Percentiles rank a stretch among this genome's conserved stretches.
Evolutionary conservation across 352 stramenopile genomes (phyloP).

Genomic region (Phytophthora citrophthora): DNA sequence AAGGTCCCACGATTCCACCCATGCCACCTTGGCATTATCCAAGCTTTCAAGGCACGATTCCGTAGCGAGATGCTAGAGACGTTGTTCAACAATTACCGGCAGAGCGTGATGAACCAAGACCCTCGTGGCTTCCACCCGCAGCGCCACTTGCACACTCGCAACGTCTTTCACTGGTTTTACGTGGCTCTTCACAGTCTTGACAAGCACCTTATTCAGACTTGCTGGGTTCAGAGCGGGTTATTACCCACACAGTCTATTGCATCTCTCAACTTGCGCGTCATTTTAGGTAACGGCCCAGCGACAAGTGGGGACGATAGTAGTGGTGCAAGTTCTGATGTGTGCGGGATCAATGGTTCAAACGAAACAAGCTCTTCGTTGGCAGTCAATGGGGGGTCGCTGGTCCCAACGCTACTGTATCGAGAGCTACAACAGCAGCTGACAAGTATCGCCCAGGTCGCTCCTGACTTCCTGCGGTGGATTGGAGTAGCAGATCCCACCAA

Average conservation of each 20-base stretch:
- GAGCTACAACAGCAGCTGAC: constrained; percentile 70
- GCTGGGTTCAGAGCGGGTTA: constrained; percentile 78
- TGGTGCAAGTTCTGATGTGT: constrained; percentile 12
- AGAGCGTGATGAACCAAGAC: constrained; percentile 53
- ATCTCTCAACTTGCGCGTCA: constrained; percentile 69
- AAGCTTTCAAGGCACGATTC: constrained; percentile 83
- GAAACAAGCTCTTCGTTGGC: constrained; percentile 13
- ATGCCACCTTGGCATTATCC: constrained; percentile 75
- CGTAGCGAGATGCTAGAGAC: constrained; percentile 82
- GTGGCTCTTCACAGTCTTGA: constrained; percentile 78
- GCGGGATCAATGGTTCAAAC: constrained; percentile 12
- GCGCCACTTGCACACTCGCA: constrained; percentile 72
- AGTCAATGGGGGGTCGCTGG: constrained; percentile 34
- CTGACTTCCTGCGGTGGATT: constrained; percentile 81
- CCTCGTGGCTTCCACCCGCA: constrained; percentile 52
- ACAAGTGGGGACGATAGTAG: constrained; percentile 23
- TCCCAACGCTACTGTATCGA: constrained; percentile 46
- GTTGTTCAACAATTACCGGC: constrained; percentile 70
- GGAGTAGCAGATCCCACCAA: constrained; percentile 60
- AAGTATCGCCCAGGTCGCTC: constrained; percentile 61
- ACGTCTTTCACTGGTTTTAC: constrained; percentile 88
- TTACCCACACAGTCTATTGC: constrained; percentile 70
- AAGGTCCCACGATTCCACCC: constrained; percentile 76
- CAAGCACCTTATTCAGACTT: constrained; percentile 70
- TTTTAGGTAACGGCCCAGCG: constrained; percentile 35